Base-by-base conservation (phyloP, 106 monocot genomes). In the Dioscorea dumetorum region DNA sequence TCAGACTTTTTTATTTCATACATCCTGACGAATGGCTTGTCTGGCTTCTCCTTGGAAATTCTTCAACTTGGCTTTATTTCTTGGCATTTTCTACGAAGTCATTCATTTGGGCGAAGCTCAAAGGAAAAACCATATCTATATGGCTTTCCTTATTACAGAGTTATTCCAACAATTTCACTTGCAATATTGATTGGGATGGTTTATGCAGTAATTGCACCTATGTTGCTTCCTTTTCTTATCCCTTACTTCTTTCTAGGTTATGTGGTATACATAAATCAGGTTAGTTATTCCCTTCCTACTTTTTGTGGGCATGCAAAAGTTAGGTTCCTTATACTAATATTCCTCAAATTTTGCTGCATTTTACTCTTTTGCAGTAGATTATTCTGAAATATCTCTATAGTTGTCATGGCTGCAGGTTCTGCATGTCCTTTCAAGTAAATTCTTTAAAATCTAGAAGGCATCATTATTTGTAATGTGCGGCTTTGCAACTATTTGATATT, bases 1-100 rank as follows among this genome's bases (percentile, higher is more conserved):
- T 83, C 90, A 21, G 78, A 87, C 80, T 90, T 90, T 81, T 90
- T 90, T 33, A 81, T 90, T 58, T 83, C 90, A 57, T 90, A 87
- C 58, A 87, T 87, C 63, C 72, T 90, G 63, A 84, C 87, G 7
- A 75, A 90, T 72, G 87, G 90, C 18, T 66, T 90, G 66, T 84
- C 87, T 60, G 90, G 90, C 18, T 90, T 90, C 64, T 90, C 83
- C 7, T 70, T 90, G 60, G 87, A 90, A 77, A 70, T 81, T 68
- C 74, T 90, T 22, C 90, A 87, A 65, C 34, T 87, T 73, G 85
- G 83, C 6, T 71, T 87, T 19, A 49, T 84, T 60, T 66, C 53
- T 22, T 87, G 74, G 87, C 83, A 87, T 79, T 79, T 83, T 33
- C 67, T 87, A 34, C 83, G 35, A 66, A 24, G 75, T 15, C 54